phyloP scores from a whole-genome alignment of 2,329 filamentous ascomycete genomes.

The Blastomyces silverae region DNA sequence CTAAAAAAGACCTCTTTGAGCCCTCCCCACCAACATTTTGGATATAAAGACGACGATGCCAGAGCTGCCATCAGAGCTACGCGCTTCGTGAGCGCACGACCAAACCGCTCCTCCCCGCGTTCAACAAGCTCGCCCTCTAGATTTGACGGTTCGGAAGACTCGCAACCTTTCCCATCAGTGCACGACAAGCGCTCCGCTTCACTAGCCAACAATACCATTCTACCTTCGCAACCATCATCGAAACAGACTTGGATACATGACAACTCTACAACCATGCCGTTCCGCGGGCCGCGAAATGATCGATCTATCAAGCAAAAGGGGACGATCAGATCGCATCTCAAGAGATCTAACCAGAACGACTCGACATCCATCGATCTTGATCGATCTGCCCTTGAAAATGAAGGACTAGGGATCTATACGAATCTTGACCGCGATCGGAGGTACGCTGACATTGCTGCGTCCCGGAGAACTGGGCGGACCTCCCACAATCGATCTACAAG shows the following conservation, averaged over 20 bases:
- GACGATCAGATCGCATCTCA: conserved; percentile 52
- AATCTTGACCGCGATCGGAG: conserved; percentile 29
- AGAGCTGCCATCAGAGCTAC: conserved; percentile 9
- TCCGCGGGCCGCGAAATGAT: conserved; percentile 10
- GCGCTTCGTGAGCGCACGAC: neutral
- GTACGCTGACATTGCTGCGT: conserved; percentile 34
- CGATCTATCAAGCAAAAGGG: conserved; percentile 24
- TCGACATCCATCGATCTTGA: conserved; percentile 49
- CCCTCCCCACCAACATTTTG: conserved; percentile 4
- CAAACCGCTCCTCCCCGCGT: neutral
- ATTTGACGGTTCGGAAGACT: neutral
- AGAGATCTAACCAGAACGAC: conserved; percentile 47
- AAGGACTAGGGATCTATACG: conserved; percentile 50
- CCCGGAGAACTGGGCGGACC: conserved; percentile 37
- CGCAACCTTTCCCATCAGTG: neutral
- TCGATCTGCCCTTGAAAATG: conserved; percentile 50
- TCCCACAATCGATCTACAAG: conserved; percentile 50
- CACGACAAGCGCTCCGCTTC: conserved; percentile 1
- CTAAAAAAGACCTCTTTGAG: conserved; percentile 11
- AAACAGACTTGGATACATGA: conserved; percentile 12
- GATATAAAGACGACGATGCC: conserved; percentile 5
- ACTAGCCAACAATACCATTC: neutral
- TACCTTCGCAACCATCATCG: conserved; percentile 1
- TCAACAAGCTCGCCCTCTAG: conserved; percentile 8
- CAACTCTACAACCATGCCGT: conserved; percentile 7